phyloP scores from a whole-genome alignment of 2,329 filamentous ascomycete species.

The Alternaria infectoria region DNA sequence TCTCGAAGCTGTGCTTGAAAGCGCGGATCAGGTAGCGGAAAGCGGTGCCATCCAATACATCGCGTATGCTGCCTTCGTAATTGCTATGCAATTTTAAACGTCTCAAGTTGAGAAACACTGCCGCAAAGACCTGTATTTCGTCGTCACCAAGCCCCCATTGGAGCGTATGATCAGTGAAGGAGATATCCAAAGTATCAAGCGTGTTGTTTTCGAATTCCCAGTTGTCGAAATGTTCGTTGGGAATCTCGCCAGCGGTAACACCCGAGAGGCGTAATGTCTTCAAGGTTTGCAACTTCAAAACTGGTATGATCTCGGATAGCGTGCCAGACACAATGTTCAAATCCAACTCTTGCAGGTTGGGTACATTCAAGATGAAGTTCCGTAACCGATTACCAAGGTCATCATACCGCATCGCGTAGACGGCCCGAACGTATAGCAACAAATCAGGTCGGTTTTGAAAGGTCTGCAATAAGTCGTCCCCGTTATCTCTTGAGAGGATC shows the following conservation, averaged over 20 bases:
- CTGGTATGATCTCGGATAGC: neutral
- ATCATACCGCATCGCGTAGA: neutral
- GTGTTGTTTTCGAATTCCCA: constrained; percentile 11
- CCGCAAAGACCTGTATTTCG: constrained; percentile 2
- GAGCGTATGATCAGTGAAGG: neutral
- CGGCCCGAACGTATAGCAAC: neutral
- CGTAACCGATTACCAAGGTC: neutral
- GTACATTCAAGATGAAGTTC: neutral
- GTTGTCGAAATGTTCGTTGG: neutral
- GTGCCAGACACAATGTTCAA: neutral
- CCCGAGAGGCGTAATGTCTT: constrained; percentile 1
- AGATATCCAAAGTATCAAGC: constrained; percentile 4
- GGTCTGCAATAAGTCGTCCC: neutral
- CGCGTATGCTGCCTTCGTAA: neutral
- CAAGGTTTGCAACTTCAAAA: constrained; percentile 1
- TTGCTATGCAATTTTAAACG: constrained; percentile 1
- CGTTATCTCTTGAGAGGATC: neutral
- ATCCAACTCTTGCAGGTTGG: constrained; percentile 5
- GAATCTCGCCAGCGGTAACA: neutral
- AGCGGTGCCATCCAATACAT: neutral
- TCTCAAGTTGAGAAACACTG: constrained; percentile 1
- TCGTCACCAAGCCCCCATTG: constrained; percentile 3
- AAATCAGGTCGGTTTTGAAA: neutral
- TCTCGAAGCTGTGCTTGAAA: constrained; percentile 10
- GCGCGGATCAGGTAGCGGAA: constrained; percentile 10